Base-by-base conservation (phyloP, 2,329 filamentous ascomycete species). In the Cordyceps fumosorosea region DNA sequence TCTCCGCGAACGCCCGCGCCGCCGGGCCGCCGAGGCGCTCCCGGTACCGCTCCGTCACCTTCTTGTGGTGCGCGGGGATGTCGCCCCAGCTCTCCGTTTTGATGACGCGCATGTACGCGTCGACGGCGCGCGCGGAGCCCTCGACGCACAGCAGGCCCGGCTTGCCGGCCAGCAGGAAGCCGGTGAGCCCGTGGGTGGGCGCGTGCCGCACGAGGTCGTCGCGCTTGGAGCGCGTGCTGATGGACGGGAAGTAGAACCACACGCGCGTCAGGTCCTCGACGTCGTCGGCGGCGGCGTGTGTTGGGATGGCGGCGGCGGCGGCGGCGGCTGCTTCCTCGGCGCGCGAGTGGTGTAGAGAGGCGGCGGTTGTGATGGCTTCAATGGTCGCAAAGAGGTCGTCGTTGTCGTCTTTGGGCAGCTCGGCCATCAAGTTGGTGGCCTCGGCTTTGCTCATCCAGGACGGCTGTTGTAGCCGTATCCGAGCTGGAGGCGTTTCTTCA, bases 171-270 rank as follows among this genome's bases (percentile, higher is more conserved):
- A 84, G 74, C 3, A 86, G 77, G 66, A 87, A 86, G 0, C 84
- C 84, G 0, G 83, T 85, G 0, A 87, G 75, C 2, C 68, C 71
- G 68, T 84, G 84, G 0, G 68, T 65, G 0, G 83, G 79, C 0
- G 82, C 83, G 62, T 83, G 72, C 60, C 76, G 78, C 51, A 86
- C 78, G 48, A 86, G 72, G 65, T 87, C 83, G 65, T 82, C 78
- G 53, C 84, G 76, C 67, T 86, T 87, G 52, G 78, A 77, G 3
- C 84, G 79, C 0, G 84, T 86, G 47, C 80, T 83, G 60, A 87
- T 80, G 1, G 83, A 85, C 0, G 84, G 84, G 64, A 87, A 85
- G 70, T 86, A 86, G 67, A 86, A 86, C 84, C 84, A 86, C 1
- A 82, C 83, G 10, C 84, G 74, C 3, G 83, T 77, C 0, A 81